Evolutionary conservation across 1,139 yeast species (phyloP), one percentile per base, ranked within the genome.

Genomic region (Geotrichum restrictum): DNA sequence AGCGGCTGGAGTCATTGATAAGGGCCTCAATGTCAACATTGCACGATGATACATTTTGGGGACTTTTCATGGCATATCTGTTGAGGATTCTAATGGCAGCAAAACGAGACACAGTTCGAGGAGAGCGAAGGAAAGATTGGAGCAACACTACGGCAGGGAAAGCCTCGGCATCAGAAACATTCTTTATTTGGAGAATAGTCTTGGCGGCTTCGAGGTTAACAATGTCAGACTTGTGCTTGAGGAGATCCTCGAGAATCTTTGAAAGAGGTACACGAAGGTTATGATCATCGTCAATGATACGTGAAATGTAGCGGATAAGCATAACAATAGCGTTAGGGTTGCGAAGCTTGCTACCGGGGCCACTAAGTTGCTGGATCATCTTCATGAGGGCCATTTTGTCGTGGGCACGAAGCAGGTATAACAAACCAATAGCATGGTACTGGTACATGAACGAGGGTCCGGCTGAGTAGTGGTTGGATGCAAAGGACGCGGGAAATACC

Each of bases 151-250:
- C 78, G 13, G 95, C 91, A 38, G 70, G 69, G 70, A 76, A 74
- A 52, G 78, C 81, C 62, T 88, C 86, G 49, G 80, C 85, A 53
- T 81, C 81, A 40, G 79, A 72, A 41, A 85, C 78, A 60, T 76
- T 76, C 52, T 81, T 82, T 63, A 87, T 74, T 46, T 75, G 72
- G 54, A 91, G 78, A 60, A 93, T 81, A 32, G 88, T 77, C 73
- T 88, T 91, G 55, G 95, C 85, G n/a, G 96, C 94, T 71, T 93
- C 98, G 62, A 93, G 77, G 69, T 85, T 91, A 57, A 93, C 96
- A 80, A 88, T 83, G 66, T 91, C 97, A 51, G 86, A 79, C 72
- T 87, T 87, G 73, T 88, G 88, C 62, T 82, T 80, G 64, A 88
- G 76, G 81, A 88, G 87, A 48, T 78, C 78, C 48, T 80, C 76